Conservation (phyloP, 2,329 filamentous ascomycete species). For the Chaetomium globosum region DNA sequence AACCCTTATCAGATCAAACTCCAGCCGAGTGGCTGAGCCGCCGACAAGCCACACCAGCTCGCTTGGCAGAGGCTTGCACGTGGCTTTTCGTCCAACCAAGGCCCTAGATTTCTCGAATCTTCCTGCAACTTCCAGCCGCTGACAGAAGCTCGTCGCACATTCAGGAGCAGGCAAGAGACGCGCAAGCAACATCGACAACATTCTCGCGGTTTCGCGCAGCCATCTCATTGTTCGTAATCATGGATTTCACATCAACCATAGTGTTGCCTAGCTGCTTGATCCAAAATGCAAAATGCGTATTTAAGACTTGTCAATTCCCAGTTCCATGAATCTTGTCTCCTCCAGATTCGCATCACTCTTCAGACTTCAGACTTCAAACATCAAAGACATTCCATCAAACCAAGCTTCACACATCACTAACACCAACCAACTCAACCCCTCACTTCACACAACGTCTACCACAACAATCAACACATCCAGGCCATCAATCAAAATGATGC, state of each 20-base stretch:
- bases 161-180: constrained; percentile 9
- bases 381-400: not conserved
- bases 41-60: too few species aligned
- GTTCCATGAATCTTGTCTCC: constrained; percentile 19
- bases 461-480: not conserved
- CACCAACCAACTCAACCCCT: not conserved
- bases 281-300: not conserved
- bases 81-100: not conserved
- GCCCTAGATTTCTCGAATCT: not conserved
- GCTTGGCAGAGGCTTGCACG: not conserved
- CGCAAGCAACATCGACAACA: constrained; percentile 18
- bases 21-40: too few species aligned
- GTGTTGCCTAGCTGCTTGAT: not conserved
- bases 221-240: constrained; percentile 15
- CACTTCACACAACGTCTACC: not conserved
- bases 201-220: constrained; percentile 26
- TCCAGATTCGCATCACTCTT: constrained; percentile 16
- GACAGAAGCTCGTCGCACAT: constrained; percentile 6
- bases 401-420: not conserved
- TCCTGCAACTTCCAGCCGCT: constrained; percentile 17
- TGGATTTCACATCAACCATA: not conserved
- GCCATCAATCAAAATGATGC: constrained; percentile 55
- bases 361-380: not conserved
- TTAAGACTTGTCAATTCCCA: constrained; percentile 20
- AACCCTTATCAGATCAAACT: not conserved